phyloP scores from a whole-genome alignment of 495 filamentous ascomycete species.

The Mytilinidion resinicola region DNA sequence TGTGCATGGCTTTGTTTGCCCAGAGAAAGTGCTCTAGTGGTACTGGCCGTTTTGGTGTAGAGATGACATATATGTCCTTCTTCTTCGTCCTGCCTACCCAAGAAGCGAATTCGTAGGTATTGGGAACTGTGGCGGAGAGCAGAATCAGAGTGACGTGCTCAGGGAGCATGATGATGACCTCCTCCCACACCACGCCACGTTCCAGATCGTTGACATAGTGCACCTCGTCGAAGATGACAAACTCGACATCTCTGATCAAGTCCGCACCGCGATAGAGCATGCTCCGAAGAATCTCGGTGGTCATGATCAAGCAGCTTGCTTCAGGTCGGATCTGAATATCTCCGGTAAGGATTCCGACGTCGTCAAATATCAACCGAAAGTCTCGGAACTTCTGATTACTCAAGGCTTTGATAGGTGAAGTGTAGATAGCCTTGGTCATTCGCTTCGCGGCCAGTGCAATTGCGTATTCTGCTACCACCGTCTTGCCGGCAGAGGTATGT shows the following conservation, averaged over 20 bases:
- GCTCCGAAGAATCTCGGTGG: constrained; percentile 93
- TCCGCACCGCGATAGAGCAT: constrained; percentile 98
- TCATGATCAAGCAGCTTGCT: constrained; percentile 98
- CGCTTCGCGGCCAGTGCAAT: constrained; percentile 93
- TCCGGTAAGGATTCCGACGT: constrained; percentile 93
- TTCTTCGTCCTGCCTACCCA: constrained; percentile 98
- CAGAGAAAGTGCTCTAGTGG: constrained; percentile 94
- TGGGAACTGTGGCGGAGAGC: constrained; percentile 92
- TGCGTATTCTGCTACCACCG: constrained; percentile 95
- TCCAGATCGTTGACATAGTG: constrained; percentile 99
- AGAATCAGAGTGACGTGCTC: constrained; percentile 93
- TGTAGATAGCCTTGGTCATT: constrained; percentile 99
- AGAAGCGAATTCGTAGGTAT: constrained; percentile 94
- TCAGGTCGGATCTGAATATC: constrained; percentile 98
- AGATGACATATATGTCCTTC: constrained; percentile 98
- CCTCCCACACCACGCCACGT: constrained; percentile 97
- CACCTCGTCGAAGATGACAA: constrained; percentile 98
- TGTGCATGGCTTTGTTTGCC: constrained; percentile 84
- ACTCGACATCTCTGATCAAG: constrained; percentile 93
- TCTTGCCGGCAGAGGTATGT: constrained; percentile 97
- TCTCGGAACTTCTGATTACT: constrained; percentile 99
- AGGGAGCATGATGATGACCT: constrained; percentile 99
- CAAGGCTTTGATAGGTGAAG: constrained; percentile 95
- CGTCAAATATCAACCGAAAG: constrained; percentile 80
- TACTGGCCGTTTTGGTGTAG: constrained; percentile 89